Base-by-base conservation (phyloP, 305 asterid genomes). In the Rubia tinctorum region DNA sequence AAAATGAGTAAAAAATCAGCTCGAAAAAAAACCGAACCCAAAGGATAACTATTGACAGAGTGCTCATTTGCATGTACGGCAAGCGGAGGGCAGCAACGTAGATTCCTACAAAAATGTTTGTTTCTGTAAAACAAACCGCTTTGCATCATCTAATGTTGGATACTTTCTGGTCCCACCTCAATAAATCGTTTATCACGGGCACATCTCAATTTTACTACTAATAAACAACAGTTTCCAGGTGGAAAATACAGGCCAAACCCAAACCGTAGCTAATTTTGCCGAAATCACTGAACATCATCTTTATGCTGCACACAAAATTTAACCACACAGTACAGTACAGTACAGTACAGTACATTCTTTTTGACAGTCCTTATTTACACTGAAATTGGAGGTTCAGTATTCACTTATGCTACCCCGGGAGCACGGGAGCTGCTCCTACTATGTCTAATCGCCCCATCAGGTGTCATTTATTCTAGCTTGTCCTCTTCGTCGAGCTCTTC, bases 401-500 rank as follows among this genome's bases (percentile, higher is more conserved):
- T 53, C 39, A 44, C 51, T 14, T 70, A 22, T 62, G 60, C 27
- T 22, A 12, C 42, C 39, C 56, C n/a, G n/a, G n/a, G n/a, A n/a
- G n/a, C n/a, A n/a, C 61, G 23, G 23, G 60, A 27, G 42, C 65
- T 59, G 30, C 65, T 59, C 37, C 65, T 22, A 1, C 20, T 8
- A n/a, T 22, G 14, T 58, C 11, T 0, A 17, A 4, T 18, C 2
- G 3, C 25, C 27, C 63, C 23, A 8, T 22, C 37, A 11, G 59
- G 45, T 69, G 17, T 70, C 58, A 25, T 59, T 77, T 82, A 82
- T 58, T 77, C 81, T 22, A 61, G 72, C 77, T 82, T 82, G 77
- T 79, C 86, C 83, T 76, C 86, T 78, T 75, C 79, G 17, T 79
- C 77, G 7, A 64, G 20, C 15, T 82, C 83, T 73, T 79, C 83